Evolutionary conservation across 768 basidiomycete species (phyloP).

Genomic region (Hygrophoropsis aurantiaca): DNA sequence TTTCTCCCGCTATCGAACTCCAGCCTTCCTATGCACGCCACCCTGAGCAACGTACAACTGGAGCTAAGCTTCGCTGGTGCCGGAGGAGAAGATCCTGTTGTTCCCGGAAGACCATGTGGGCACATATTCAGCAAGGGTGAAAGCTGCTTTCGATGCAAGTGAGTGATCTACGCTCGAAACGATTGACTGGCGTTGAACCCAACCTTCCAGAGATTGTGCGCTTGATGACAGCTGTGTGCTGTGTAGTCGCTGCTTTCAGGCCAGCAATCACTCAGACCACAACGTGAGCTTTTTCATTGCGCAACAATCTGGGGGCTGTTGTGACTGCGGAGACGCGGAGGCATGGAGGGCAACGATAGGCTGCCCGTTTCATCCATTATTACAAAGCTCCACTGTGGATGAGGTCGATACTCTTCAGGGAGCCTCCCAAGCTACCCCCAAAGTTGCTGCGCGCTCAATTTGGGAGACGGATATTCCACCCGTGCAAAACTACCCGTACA

Average conservation of each 20-base stretch:
- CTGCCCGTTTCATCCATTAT: constrained; percentile 76
- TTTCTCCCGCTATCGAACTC: constrained; percentile 69
- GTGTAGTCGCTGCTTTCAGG: constrained; percentile 87
- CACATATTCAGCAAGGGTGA: constrained; percentile 90
- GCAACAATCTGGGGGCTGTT: constrained; percentile 89
- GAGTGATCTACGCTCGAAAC: constrained; percentile 31
- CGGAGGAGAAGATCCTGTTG: constrained; percentile 55
- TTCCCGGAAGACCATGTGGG: constrained; percentile 77
- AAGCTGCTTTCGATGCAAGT: constrained; percentile 94
- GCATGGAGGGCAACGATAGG: constrained; percentile 73
- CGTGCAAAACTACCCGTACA: constrained; percentile 59
- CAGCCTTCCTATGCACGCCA: constrained; percentile 59
- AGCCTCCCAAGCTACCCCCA: constrained; percentile 38
- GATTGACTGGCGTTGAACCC: constrained; percentile 1
- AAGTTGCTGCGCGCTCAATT: constrained; percentile 40
- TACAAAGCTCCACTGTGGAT: constrained; percentile 22
- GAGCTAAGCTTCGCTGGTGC: constrained; percentile 55
- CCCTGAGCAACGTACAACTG: constrained; percentile 71
- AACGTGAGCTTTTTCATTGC: constrained; percentile 93
- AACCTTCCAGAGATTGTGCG: constrained; percentile 74
- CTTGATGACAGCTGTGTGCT: constrained; percentile 88
- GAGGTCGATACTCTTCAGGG: constrained; percentile 8
- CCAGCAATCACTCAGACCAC: constrained; percentile 83
- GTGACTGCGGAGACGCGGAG: constrained; percentile 92
- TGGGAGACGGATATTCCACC: constrained; percentile 53